Evolutionary conservation across 2,329 filamentous ascomycete genomes (phyloP), one percentile per base, ranked within the genome.

Genomic region (Ophiognomonia clavigignenti-juglandacearum): DNA sequence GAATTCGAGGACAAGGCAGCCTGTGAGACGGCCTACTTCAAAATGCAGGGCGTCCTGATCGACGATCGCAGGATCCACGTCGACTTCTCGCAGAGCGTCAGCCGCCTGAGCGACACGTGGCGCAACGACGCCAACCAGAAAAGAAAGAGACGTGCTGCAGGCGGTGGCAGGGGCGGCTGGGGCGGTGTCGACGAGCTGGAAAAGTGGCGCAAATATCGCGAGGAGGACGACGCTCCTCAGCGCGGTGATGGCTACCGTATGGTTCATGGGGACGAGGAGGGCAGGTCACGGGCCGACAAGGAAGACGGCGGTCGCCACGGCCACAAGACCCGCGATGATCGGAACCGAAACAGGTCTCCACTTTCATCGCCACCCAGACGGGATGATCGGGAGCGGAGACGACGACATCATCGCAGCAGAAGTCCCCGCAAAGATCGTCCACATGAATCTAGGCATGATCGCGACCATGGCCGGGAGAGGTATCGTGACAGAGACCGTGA

Each of bases 51-150:
- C 2, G 92, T 97, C 2, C 71, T 98, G 46, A 97, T 98, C 55
- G 93, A 98, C 60, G 93, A 98, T 59, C 88, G 96, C 55, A 85
- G 93, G 35, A 98, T 98, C 54, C 93, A 98, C 61, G 93, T 98
- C 47, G 93, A 98, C 68, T 98, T 98, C 67, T 96, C 91, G 10
- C 93, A 98, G 70, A 96, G 89, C 62, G 93, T 91, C 52, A 80
- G 83, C 53, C 92, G 89, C 62, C 70, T 98, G 7, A 93, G 89
- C 38, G 88, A 95, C 53, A 83, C 84, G 14, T 98, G 93, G 93
- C 80, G 93, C 53, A 85, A 82, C 51, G 84, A 85, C 35, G 89
- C 91, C 18, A 95, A 95, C 60, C 79, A 77, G 34, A 96, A 95
- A 70, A 49, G 50, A 23, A 79, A 92, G 39, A 70, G 72, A 66